A percentile compares a stretch with the other conserved stretches of the same genome.
Evolutionary conservation across 2,329 filamentous ascomycete genomes (phyloP).

Genomic region (Elsinoe batatas): DNA sequence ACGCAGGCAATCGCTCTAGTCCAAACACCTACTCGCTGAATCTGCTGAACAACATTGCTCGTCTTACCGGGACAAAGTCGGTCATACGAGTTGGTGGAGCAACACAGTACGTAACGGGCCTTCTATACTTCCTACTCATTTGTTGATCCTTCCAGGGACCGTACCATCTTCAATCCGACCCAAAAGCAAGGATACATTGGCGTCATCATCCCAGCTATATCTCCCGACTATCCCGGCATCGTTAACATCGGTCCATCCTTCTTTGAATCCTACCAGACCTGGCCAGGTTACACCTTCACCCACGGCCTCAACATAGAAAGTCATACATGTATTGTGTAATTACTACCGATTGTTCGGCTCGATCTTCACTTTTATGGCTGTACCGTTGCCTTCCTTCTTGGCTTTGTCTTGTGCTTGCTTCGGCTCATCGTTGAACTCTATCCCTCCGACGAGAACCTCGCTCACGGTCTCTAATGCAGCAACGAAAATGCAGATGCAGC

Average conservation of each 20-base stretch:
- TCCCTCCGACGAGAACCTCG: slow-evolving; percentile 68
- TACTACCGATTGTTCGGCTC: neutral
- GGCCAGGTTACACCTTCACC: slow-evolving; percentile 45
- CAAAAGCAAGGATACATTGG: slow-evolving; percentile 44
- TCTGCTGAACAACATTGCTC: slow-evolving; percentile 47
- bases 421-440: slow-evolving; percentile 50
- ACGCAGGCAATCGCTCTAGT: slow-evolving; percentile 42
- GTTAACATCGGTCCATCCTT: slow-evolving; percentile 51
- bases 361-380: slow-evolving; percentile 2
- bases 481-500: slow-evolving; percentile 80
- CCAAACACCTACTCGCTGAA: slow-evolving; percentile 54
- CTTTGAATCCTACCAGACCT: slow-evolving; percentile 54
- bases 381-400: neutral
- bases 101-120: slow-evolving; percentile 39
- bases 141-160: slow-evolving; percentile 35
- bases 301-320: slow-evolving; percentile 49
- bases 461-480: slow-evolving; percentile 78
- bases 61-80: slow-evolving; percentile 47
- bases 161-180: slow-evolving; percentile 48
- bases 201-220: slow-evolving; percentile 40
- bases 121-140: neutral
- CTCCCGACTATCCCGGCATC: slow-evolving; percentile 51
- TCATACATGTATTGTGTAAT: neutral
- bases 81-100: slow-evolving; percentile 57
- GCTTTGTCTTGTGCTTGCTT: neutral